Percentiles rank a stretch among this genome's conserved stretches.
phyloP scores from a whole-genome alignment of 129 eudicot genomes.

The Arctium minus region DNA sequence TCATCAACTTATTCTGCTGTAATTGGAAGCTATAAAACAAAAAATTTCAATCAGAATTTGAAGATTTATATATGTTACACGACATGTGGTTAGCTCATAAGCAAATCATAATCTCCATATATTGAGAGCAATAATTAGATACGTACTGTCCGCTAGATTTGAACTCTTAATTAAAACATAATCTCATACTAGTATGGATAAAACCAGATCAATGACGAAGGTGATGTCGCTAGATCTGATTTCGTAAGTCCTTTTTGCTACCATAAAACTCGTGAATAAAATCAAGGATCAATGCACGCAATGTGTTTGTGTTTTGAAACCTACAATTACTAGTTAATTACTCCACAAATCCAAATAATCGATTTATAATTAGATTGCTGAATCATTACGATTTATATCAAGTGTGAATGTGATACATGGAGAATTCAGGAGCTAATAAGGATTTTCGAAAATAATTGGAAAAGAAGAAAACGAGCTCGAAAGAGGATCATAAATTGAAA shows the following conservation, averaged over 20 bases:
- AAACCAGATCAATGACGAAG: neutral
- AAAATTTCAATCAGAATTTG: neutral
- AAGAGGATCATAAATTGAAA: no score
- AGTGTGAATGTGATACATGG: neutral
- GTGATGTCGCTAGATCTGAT: neutral
- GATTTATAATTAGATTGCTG: neutral
- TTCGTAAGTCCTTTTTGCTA: no score
- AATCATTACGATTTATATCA: neutral
- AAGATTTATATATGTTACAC: neutral
- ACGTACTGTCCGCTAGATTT: neutral
- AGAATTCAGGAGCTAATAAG: no score
- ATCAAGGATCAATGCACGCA: neutral
- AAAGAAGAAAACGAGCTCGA: no score
- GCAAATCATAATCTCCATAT: neutral
- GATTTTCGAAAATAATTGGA: no score
- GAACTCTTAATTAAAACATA: neutral
- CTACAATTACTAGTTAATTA: no score
- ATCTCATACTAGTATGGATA: neutral
- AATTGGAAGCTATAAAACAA: conserved; percentile 3
- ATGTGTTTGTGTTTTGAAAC: neutral
- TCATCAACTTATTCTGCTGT: neutral
- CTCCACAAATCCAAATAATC: neutral
- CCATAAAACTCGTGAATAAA: no score
- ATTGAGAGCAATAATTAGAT: neutral
- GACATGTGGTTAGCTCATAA: neutral